These are phyloP conservation scores for Rhodotorula mucilaginosa DNA, from an alignment of 1,284 basidiomycete species.

Conservation along the genomic window DNA sequence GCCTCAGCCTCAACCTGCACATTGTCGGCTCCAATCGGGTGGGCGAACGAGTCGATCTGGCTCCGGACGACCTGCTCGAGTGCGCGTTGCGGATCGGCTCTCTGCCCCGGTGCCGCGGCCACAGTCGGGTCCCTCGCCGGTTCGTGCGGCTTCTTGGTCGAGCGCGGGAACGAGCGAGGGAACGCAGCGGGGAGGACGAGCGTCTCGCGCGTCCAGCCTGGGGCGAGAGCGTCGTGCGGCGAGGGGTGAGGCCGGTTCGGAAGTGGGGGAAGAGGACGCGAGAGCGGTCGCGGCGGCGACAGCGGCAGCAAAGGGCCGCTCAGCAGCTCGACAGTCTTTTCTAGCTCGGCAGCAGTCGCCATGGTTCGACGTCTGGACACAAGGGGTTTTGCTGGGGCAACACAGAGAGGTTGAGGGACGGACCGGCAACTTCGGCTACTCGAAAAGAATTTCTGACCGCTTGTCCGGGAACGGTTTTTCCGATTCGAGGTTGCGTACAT, in stretches of 20 bases:
- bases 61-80: slow-evolving; percentile 13
- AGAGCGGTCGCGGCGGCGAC: slow-evolving; percentile 18
- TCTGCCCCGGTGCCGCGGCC: neutral
- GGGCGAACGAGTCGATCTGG: slow-evolving; percentile 23
- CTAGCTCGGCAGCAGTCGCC: slow-evolving; percentile 2
- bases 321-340: neutral
- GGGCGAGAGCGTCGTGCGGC: slow-evolving; percentile 7
- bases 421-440: too few species aligned
- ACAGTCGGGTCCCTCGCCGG: neutral
- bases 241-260: slow-evolving; percentile 7
- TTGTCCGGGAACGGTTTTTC: neutral
- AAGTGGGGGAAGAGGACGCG: slow-evolving; percentile 17
- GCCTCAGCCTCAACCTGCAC: neutral
- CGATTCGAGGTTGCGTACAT: too few species aligned
- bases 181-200: slow-evolving; percentile 35
- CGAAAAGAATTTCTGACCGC: too few species aligned
- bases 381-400: too few species aligned
- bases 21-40: slow-evolving; percentile 9
- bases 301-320: slow-evolving; percentile 27
- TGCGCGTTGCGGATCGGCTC: slow-evolving; percentile 12
- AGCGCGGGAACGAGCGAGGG: slow-evolving; percentile 21
- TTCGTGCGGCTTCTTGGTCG: slow-evolving; percentile 6
- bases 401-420: neutral
- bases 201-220: slow-evolving; percentile 28
- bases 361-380: neutral